Conservation (phyloP, 768 basidiomycete genomes). For the Lactifluus pinguis region DNA sequence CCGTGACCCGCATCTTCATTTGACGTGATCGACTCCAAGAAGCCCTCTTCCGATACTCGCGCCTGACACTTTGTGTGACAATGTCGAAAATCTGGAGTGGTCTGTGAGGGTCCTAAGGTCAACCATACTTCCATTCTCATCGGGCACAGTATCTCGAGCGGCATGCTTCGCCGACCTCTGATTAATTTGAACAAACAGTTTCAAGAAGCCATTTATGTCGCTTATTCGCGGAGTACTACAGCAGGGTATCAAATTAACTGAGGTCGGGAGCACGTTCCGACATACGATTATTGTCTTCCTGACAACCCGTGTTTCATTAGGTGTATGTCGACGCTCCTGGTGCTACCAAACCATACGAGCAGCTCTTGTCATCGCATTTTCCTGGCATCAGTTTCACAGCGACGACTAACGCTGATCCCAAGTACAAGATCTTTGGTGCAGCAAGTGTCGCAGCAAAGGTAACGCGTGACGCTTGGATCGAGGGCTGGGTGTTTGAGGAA, state of each 20-base stretch:
- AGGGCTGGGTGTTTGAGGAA: constrained; percentile 73
- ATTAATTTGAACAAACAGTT: constrained; percentile 83
- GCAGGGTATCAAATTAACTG: constrained; percentile 69
- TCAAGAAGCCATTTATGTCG: constrained; percentile 82
- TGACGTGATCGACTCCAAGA: constrained; percentile 85
- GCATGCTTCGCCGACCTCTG: constrained; percentile 82
- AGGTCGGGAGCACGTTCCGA: constrained; percentile 36
- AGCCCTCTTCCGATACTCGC: constrained; percentile 63
- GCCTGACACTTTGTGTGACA: constrained; percentile 54
- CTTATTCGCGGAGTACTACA: constrained; percentile 81
- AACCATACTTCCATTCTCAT: not conserved
- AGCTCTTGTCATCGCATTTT: constrained; percentile 74
- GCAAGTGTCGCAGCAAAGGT: constrained; percentile 97
- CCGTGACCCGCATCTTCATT: not conserved
- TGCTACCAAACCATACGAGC: constrained; percentile 75
- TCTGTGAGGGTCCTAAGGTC: constrained; percentile 53
- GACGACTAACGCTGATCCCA: constrained; percentile 86
- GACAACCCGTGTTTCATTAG: constrained; percentile 36
- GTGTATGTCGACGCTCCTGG: constrained; percentile 95
- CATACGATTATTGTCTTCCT: not conserved
- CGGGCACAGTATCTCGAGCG: constrained; percentile 61
- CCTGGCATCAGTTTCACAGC: constrained; percentile 76
- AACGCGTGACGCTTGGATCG: constrained; percentile 84
- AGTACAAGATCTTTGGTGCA: constrained; percentile 94
- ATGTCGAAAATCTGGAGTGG: constrained; percentile 69